phyloP scores from a whole-genome alignment of 805 yeast species.

The Saccharomyces eubayanus region DNA sequence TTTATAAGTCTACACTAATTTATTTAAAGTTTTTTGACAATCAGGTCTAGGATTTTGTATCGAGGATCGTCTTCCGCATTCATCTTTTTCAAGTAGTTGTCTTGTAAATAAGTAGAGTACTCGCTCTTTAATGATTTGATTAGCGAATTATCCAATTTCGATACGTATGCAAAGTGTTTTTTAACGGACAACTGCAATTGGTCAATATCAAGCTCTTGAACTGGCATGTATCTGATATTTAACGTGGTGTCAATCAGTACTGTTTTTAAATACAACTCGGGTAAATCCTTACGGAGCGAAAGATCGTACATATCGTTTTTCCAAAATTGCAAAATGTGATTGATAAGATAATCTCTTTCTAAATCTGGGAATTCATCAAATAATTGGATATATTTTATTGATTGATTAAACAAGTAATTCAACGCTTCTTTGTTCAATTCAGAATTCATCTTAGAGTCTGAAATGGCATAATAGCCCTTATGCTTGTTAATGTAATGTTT shows the following conservation, averaged over 20 bases:
- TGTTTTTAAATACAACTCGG: constrained; percentile 33
- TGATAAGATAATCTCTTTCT: constrained; percentile 57
- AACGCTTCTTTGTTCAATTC: constrained; percentile 21
- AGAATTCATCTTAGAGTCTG: constrained; percentile 30
- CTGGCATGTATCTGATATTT: constrained; percentile 49
- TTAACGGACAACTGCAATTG: constrained; percentile 62
- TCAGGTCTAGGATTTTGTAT: constrained; percentile 24
- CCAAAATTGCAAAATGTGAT: constrained; percentile 53
- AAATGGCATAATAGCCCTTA: constrained; percentile 26
- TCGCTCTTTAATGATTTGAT: constrained; percentile 30
- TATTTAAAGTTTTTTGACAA: constrained; percentile 26
- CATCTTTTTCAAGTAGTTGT: constrained; percentile 27
- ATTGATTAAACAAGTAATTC: constrained; percentile 34
- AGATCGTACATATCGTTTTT: constrained; percentile 35
- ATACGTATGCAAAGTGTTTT: constrained; percentile 54
- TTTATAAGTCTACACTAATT: not conserved
- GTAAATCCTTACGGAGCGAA: constrained; percentile 17
- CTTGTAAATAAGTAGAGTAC: constrained; percentile 30
- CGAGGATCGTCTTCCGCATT: constrained; percentile 24
- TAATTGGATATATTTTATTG: constrained; percentile 43
- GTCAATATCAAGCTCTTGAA: constrained; percentile 39
- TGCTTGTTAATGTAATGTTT: constrained; percentile 26
- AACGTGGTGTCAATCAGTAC: constrained; percentile 50
- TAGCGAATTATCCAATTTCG: constrained; percentile 33
- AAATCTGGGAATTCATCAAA: constrained; percentile 63